These are phyloP conservation scores for Scutellaria galericulata DNA, from an alignment of 257 asterid genomes.

Conservation along the genomic window DNA sequence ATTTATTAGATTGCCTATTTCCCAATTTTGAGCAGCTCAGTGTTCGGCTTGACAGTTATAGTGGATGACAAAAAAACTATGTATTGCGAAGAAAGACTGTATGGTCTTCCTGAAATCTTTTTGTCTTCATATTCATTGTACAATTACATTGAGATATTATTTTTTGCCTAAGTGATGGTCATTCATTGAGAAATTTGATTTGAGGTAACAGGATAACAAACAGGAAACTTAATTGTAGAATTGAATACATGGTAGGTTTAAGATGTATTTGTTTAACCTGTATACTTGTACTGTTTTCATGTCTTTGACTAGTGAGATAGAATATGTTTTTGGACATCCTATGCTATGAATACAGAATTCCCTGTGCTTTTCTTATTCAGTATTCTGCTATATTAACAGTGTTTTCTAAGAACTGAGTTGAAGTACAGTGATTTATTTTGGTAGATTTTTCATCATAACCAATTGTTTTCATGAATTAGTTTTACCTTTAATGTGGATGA, in stretches of 20 bases:
- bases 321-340: neutral
- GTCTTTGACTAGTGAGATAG: neutral
- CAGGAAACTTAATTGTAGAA: neutral
- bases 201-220: neutral
- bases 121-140: neutral
- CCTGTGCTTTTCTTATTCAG: neutral
- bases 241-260: slow-evolving; percentile 8
- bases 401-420: neutral
- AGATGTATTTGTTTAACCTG: slow-evolving; percentile 15
- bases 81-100: slow-evolving; percentile 1
- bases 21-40: neutral
- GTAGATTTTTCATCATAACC: neutral
- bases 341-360: neutral
- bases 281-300: neutral
- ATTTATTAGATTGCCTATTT: neutral
- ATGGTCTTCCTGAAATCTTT: neutral
- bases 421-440: neutral
- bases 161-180: slow-evolving; percentile 6
- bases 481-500: slow-evolving; percentile 18
- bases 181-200: neutral
- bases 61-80: neutral
- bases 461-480: neutral
- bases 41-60: slow-evolving; percentile 4
- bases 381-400: neutral
- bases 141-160: neutral